A percentile compares a stretch with the other conserved stretches of the same genome.
phyloP scores from a whole-genome alignment of 2,329 filamentous ascomycete species.

The Lasiodiplodia sp. region DNA sequence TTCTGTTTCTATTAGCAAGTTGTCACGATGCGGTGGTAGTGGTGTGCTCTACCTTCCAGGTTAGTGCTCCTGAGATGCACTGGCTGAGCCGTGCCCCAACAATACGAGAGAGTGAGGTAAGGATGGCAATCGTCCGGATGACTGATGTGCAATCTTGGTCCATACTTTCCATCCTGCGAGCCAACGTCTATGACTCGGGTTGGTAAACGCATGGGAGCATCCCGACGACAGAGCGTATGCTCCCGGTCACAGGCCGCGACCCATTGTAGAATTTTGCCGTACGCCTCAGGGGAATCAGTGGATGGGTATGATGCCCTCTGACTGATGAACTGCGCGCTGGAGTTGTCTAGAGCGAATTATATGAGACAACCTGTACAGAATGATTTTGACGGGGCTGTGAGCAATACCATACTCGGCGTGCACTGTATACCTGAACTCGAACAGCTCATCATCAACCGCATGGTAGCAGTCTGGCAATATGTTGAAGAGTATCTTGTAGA shows the following conservation, averaged over 20 bases:
- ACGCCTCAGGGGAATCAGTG: neutral
- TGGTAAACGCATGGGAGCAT: neutral
- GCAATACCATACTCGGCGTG: neutral
- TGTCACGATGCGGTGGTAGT: neutral
- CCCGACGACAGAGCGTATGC: neutral
- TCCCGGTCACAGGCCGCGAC: neutral
- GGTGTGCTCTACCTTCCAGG: neutral
- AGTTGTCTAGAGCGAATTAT: neutral
- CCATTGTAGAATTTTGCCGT: neutral
- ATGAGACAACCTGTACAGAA: neutral
- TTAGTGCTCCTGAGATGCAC: neutral
- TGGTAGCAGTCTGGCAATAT: neutral
- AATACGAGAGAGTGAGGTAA: neutral
- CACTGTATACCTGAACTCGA: neutral
- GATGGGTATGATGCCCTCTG: neutral
- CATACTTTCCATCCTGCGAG: neutral
- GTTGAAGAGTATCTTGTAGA: neutral
- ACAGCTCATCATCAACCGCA: too few species aligned
- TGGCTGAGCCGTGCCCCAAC: neutral
- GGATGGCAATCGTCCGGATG: neutral
- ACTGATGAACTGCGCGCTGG: neutral
- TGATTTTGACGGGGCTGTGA: too few species aligned
- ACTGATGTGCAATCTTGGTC: neutral
- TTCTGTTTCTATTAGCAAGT: neutral
- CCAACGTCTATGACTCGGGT: constrained; percentile 10